Percentiles rank a stretch among this genome's conserved stretches.
These are phyloP conservation scores for Podospora didyma DNA, from an alignment of 495 filamentous ascomycete species.

Conservation along the genomic window DNA sequence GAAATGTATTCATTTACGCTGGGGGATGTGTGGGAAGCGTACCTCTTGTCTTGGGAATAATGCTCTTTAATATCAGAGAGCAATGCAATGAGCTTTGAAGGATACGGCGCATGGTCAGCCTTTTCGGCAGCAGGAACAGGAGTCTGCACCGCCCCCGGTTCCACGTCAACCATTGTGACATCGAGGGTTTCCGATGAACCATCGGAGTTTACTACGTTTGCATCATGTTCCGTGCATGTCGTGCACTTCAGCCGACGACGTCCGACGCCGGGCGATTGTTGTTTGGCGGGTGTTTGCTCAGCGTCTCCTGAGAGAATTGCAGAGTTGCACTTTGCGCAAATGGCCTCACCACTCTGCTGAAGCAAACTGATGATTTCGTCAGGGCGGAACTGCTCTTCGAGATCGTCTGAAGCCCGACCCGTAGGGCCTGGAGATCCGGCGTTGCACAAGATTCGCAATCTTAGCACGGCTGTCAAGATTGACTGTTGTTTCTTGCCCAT, in stretches of 20 bases:
- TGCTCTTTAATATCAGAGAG: background rate
- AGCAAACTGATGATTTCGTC: constrained; percentile 22
- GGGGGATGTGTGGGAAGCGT: background rate
- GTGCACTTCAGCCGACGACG: background rate
- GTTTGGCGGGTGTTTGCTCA: background rate
- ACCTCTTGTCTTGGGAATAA: constrained; percentile 5
- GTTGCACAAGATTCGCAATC: constrained; percentile 10
- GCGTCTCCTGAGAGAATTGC: background rate
- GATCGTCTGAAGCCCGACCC: background rate
- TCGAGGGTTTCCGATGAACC: background rate
- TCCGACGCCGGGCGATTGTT: background rate
- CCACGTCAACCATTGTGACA: background rate
- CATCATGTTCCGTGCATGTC: background rate
- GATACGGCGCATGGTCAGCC: background rate
- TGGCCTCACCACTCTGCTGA: constrained; percentile 2
- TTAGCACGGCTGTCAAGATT: constrained; percentile 4
- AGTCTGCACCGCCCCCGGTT: background rate
- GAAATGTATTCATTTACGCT: background rate
- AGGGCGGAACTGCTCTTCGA: constrained; percentile 4
- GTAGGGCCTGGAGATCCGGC: constrained; percentile 1
- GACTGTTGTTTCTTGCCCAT: background rate
- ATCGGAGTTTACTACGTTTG: background rate
- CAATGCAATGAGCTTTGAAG: background rate
- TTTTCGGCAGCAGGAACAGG: background rate
- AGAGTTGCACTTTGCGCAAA: constrained; percentile 3